phyloP scores from a whole-genome alignment of 495 filamentous ascomycete genomes.

The Entonaema liquescens region DNA sequence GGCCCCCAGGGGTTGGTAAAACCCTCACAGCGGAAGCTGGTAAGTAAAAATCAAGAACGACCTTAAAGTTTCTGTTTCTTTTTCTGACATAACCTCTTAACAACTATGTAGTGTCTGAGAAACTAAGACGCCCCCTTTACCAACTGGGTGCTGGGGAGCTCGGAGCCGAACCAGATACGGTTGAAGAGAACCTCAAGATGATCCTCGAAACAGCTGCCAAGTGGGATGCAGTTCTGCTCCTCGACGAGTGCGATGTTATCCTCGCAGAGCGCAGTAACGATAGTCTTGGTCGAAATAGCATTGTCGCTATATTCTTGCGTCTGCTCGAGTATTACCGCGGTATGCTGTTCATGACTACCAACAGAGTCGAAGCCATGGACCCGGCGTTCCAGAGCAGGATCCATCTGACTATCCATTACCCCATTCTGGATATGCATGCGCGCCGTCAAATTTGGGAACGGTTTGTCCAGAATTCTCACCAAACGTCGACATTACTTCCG shows the following conservation, averaged over 20 bases:
- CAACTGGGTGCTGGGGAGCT: constrained; percentile 63
- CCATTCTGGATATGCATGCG: constrained; percentile 51
- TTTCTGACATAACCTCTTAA: not conserved
- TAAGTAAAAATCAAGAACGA: not conserved
- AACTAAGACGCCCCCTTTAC: constrained; percentile 59
- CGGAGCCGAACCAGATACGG: constrained; percentile 53
- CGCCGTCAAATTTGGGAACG: constrained; percentile 49
- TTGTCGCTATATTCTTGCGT: constrained; percentile 64
- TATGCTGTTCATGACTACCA: constrained; percentile 68
- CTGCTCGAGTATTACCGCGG: constrained; percentile 65
- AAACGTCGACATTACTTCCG: constrained; percentile 24
- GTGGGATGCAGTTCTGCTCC: constrained; percentile 63
- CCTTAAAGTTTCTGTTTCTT: not conserved
- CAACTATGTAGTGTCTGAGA: constrained; percentile 54
- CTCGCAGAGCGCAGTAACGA: constrained; percentile 61
- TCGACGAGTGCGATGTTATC: constrained; percentile 76
- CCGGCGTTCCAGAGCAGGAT: constrained; percentile 63
- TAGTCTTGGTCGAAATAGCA: constrained; percentile 61
- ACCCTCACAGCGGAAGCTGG: constrained; percentile 63
- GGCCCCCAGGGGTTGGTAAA: constrained; percentile 65
- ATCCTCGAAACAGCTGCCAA: constrained; percentile 59
- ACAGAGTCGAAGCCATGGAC: constrained; percentile 61
- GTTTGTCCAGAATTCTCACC: constrained; percentile 38
- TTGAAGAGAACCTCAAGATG: constrained; percentile 59
- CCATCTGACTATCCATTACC: constrained; percentile 59